Evolutionary conservation across 768 basidiomycete genomes (phyloP).

Genomic region (Lactifluus pinguis): DNA sequence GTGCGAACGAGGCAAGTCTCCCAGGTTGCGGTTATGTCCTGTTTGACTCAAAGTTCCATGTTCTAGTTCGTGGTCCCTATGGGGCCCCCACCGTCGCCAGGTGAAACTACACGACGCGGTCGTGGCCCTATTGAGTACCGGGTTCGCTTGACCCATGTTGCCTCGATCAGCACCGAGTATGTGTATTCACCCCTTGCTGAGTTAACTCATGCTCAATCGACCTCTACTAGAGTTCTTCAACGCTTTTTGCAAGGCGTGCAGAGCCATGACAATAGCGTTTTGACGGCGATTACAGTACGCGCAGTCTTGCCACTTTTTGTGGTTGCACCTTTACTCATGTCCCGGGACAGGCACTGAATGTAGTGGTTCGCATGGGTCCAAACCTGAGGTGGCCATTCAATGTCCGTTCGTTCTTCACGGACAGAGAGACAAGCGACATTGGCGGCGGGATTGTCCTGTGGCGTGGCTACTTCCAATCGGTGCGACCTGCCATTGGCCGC

Average conservation of each 20-base stretch:
- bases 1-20: slow-evolving; percentile 38
- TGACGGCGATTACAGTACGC: slow-evolving; percentile 57
- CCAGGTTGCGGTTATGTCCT: neutral
- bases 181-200: slow-evolving; percentile 21
- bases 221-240: slow-evolving; percentile 46
- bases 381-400: slow-evolving; percentile 62
- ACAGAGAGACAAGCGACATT: slow-evolving; percentile 42
- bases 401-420: slow-evolving; percentile 64
- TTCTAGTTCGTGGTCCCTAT: slow-evolving; percentile 55
- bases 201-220: neutral
- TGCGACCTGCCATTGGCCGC: slow-evolving; percentile 54
- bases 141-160: slow-evolving; percentile 53
- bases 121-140: slow-evolving; percentile 56
- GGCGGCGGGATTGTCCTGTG: slow-evolving; percentile 61
- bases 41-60: slow-evolving; percentile 3
- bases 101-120: neutral
- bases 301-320: neutral
- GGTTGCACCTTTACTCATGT: neutral
- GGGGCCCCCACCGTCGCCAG: slow-evolving; percentile 23
- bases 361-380: slow-evolving; percentile 69
- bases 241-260: slow-evolving; percentile 59
- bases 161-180: slow-evolving; percentile 80
- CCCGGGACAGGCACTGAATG: slow-evolving; percentile 51
- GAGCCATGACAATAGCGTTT: slow-evolving; percentile 55
- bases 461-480: slow-evolving; percentile 77